phyloP scores from a whole-genome alignment of 768 basidiomycete genomes.

The Amanita subjunquillea region DNA sequence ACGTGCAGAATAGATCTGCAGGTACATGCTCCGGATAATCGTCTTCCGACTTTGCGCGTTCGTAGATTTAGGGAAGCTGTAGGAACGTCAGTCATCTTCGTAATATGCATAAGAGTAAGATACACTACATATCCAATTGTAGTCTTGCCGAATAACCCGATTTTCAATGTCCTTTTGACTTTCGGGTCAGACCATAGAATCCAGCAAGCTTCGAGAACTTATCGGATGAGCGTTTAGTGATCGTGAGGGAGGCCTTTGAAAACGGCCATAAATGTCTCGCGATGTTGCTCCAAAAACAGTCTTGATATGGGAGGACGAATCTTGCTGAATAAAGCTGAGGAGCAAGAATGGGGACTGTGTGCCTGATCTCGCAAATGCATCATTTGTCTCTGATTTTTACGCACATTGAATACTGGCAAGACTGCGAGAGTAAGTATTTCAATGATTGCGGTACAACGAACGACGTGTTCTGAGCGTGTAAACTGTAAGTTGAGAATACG shows the following conservation, averaged over 20 bases:
- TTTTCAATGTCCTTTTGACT: constrained; percentile 60
- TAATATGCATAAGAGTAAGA: neutral
- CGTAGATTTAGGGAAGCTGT: constrained; percentile 70
- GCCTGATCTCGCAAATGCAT: constrained; percentile 51
- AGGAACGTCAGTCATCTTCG: neutral
- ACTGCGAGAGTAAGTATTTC: constrained; percentile 25
- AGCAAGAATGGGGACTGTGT: constrained; percentile 31
- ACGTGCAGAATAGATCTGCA: constrained; percentile 72
- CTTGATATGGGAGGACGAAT: constrained; percentile 43
- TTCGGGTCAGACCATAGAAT: constrained; percentile 66
- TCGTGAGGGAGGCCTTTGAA: constrained; percentile 69
- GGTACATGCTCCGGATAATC: constrained; percentile 41
- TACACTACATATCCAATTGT: constrained; percentile 47
- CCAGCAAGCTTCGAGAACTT: constrained; percentile 68
- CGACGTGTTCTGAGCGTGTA: constrained; percentile 19
- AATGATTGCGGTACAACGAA: constrained; percentile 1
- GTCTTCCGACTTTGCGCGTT: constrained; percentile 40
- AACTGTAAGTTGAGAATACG: constrained; percentile 13
- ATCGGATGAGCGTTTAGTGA: constrained; percentile 47
- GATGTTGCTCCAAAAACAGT: constrained; percentile 63
- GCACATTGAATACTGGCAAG: constrained; percentile 51
- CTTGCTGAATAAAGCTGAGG: constrained; percentile 54
- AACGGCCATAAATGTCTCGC: constrained; percentile 52
- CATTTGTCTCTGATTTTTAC: constrained; percentile 31
- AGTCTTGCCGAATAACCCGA: constrained; percentile 59